Base-by-base conservation (phyloP, 202 grass and related monocot species). In the Schoenoplectus triqueter region DNA sequence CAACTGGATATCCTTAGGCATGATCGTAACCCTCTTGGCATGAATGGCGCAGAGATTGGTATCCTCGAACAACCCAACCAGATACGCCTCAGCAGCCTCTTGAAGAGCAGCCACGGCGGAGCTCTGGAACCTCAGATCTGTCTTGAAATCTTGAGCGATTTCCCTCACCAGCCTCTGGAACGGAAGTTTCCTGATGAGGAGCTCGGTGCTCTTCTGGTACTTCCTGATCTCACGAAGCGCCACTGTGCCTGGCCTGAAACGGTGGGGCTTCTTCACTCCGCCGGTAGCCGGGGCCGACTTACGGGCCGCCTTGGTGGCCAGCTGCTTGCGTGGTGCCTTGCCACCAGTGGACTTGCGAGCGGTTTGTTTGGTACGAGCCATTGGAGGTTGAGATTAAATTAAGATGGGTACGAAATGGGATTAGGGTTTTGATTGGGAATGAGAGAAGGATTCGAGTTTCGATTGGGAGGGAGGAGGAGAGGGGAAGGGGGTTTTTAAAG, bases 1-100 rank as follows among this genome's bases (percentile, higher is more conserved):
- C 10, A 96, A 87, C 84, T 96, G 93, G 66, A 96, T 93, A 80
- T 96, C 93, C 86, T 96, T 96, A 65, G 89, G 91, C 93, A 96
- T 96, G 81, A 96, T 96, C 77, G 91, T 96, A 85, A 96, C 93
- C 80, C 89, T 90, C 91, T 96, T 96, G 80, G 93, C 89, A 85
- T 96, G 93, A 85, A 96, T 96, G 69, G 93, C 91, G 40, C 93
- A 96, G 69, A 96, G 89, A 80, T 96, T 96, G 84, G 89, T 96
- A 83, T 96, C 93, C 87, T 96, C 89, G 2, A 96, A 96, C 60
- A 96, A 88, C 1, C 91, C 91, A 14, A 96, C 93, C 39, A 96
- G 89, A 80, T 93, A 96, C 0, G 93, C 84, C 89, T 95, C 93
- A 46, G 93, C 90, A 0, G 93, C 93, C 90, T 95, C 90, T 86